Conservation (phyloP, 352 stramenopile genomes). For the Phytophthora brassicae region DNA sequence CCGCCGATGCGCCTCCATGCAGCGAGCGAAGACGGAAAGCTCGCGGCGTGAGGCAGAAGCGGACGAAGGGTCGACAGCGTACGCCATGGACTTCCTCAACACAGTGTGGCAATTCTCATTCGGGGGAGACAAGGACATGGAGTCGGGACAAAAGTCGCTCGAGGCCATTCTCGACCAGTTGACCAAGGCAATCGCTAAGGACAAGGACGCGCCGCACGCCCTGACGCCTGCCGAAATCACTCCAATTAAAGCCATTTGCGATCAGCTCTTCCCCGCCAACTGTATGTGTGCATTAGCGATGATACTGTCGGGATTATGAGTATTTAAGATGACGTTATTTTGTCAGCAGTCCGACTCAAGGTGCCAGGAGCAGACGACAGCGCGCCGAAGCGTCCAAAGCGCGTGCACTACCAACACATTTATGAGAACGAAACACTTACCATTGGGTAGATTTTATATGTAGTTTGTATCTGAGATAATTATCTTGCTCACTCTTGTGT, state of each 20-base stretch:
- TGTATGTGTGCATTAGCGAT: constrained; percentile 31
- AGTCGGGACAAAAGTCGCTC: constrained; percentile 40
- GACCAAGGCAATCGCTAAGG: constrained; percentile 37
- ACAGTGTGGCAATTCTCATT: constrained; percentile 48
- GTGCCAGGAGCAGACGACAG: constrained; percentile 31
- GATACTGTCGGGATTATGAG: neutral
- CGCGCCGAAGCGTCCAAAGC: constrained; percentile 20
- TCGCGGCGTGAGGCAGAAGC: neutral
- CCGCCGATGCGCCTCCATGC: neutral
- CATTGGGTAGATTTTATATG: constrained; percentile 52
- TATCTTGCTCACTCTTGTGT: neutral
- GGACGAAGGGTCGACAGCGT: neutral
- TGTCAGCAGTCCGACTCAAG: constrained; percentile 58
- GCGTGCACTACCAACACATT: constrained; percentile 78
- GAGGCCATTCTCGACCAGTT: constrained; percentile 55
- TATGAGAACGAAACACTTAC: constrained; percentile 80
- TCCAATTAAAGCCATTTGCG: constrained; percentile 66
- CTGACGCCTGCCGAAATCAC: constrained; percentile 58
- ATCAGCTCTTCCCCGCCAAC: constrained; percentile 65
- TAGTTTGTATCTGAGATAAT: too few species aligned
- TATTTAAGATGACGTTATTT: too few species aligned
- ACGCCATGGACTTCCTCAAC: constrained; percentile 50
- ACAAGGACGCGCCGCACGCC: constrained; percentile 38
- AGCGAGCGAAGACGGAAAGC: neutral
- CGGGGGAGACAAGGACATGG: constrained; percentile 33